Base-by-base conservation (phyloP, 495 filamentous ascomycete genomes). In the Aspergillus bridgeri region DNA sequence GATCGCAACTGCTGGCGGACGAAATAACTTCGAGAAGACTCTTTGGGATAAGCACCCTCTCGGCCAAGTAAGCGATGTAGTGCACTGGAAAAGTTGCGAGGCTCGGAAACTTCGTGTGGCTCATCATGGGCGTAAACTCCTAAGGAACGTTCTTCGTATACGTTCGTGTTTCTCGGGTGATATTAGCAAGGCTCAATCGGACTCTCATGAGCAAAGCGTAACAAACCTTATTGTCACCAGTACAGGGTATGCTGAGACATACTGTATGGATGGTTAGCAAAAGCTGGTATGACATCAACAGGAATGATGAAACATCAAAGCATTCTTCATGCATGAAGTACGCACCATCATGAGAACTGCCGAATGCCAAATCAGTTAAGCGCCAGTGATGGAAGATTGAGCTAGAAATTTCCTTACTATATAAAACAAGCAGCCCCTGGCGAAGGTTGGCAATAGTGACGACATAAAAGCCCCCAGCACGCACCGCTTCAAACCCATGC, bases 381-480 rank as follows among this genome's bases (percentile, higher is more conserved):
- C 48, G 23, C n/a, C 11, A 18, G 22, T 48, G 19, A 18, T n/a
- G 1, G n/a, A 5, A 21, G 15, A 21, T 19, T 27, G 4, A 27
- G 25, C 6, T 33, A 33, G 29, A 11, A 9, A 33, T 38, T 43
- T 17, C 1, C 67, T 67, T 54, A 73, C 70, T 68, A 69, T 96
- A 96, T 21, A 94, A 76, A 17, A 91, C 80, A 59, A 92, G 87
- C 1, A 95, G 74, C 3, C 85, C 85, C 54, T 91, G 86, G 22
- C 85, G 86, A 5, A 93, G 75, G 20, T 77, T 75, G 13, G 89
- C 67, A 43, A 96, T 91, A 5, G 77, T 67, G 44, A 96, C 85
- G 47, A 96, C 85, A 61, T 90, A 91, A 70, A 96, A 95, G 2
- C 92, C 92, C 17, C 89, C 91, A 19, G 83, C 83, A 8, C 91